A percentile compares a stretch with the other conserved stretches of the same genome.
These are phyloP conservation scores for Cyberlindnera meyerae DNA, from an alignment of 805 yeast species.

Conservation along the genomic window DNA sequence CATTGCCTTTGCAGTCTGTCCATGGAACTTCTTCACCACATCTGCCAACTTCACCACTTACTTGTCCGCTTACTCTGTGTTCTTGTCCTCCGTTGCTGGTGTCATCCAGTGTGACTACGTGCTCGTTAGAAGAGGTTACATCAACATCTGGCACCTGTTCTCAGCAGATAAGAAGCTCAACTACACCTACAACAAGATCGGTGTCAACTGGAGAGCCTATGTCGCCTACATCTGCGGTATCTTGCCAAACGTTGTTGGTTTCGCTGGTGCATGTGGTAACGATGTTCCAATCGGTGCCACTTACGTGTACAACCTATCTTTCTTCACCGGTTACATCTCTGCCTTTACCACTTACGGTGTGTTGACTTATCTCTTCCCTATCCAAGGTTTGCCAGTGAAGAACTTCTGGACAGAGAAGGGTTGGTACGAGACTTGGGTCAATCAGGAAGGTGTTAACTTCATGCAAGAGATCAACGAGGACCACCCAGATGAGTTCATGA, in stretches of 20 bases:
- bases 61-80: constrained; percentile 75
- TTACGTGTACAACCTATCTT: constrained; percentile 66
- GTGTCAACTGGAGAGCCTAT: constrained; percentile 81
- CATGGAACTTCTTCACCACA: constrained; percentile 74
- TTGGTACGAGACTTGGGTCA: constrained; percentile 36
- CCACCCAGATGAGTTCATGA: constrained; percentile 21
- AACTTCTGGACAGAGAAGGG: constrained; percentile 42
- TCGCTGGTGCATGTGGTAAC: constrained; percentile 75
- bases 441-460: constrained; percentile 15
- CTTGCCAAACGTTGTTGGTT: constrained; percentile 81
- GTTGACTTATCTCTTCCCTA: constrained; percentile 50
- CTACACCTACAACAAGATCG: constrained; percentile 60
- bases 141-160: constrained; percentile 64
- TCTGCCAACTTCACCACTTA: constrained; percentile 75
- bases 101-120: constrained; percentile 64
- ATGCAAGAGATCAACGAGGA: constrained; percentile 13
- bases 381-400: constrained; percentile 39
- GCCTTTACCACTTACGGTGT: constrained; percentile 52
- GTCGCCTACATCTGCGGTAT: constrained; percentile 78
- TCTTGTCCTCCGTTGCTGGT: constrained; percentile 80
- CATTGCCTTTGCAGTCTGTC: constrained; percentile 68
- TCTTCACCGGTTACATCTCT: constrained; percentile 67
- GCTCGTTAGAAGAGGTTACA: constrained; percentile 68
- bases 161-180: constrained; percentile 34
- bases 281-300: constrained; percentile 78